Evolutionary conservation across 106 monocot species (phyloP).

Genomic region (Phalaenopsis aphrodite): DNA sequence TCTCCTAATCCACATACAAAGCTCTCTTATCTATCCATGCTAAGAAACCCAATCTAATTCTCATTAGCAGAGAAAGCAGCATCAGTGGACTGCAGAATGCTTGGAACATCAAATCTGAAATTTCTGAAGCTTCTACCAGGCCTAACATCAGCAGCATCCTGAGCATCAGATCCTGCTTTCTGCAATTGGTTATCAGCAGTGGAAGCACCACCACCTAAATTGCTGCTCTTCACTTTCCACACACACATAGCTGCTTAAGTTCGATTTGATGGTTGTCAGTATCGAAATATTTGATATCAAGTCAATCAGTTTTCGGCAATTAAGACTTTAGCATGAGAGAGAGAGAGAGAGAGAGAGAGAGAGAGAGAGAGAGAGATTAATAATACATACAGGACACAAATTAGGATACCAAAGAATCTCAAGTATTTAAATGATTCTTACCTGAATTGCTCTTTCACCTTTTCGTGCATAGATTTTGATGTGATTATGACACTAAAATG

Average conservation of each 20-base stretch:
- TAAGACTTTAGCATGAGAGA: too few species aligned
- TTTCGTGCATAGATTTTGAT: too few species aligned
- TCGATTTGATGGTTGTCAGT: neutral
- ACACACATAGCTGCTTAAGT: constrained; percentile 31
- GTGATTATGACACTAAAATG: too few species aligned
- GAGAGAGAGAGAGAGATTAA: too few species aligned
- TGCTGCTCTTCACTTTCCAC: constrained; percentile 70
- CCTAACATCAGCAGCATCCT: constrained; percentile 26
- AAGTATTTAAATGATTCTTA: neutral
- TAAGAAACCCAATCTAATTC: neutral
- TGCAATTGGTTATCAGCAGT: constrained; percentile 19
- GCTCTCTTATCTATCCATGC: neutral
- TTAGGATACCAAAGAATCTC: neutral
- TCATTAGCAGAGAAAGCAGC: constrained; percentile 23
- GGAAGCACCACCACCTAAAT: constrained; percentile 13
- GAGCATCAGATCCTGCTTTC: constrained; percentile 36
- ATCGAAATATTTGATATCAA: neutral
- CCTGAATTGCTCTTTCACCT: neutral
- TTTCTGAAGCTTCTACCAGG: constrained; percentile 91
- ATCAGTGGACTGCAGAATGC: constrained; percentile 59
- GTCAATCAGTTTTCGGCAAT: neutral
- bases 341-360: too few species aligned
- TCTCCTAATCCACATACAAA: neutral
- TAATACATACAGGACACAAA: neutral
- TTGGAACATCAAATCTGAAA: constrained; percentile 59